Evolutionary conservation across 345 rosid species (phyloP).

Genomic region (Populus pruinosa): DNA sequence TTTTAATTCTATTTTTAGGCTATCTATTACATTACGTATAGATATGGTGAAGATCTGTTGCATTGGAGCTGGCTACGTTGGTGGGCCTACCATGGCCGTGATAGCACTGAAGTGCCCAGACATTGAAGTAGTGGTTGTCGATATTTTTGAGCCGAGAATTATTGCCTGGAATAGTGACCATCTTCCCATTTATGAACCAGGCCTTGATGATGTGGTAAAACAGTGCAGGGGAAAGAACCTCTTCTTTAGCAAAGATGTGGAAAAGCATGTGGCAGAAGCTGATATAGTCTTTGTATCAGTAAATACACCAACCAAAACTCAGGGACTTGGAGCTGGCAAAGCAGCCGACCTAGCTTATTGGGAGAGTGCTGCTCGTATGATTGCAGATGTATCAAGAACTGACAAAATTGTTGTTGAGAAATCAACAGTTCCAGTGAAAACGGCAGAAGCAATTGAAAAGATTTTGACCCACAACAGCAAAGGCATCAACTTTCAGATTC

Average conservation of each 20-base stretch:
- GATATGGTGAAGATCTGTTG: slow-evolving; percentile 36
- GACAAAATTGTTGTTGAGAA: slow-evolving; percentile 34
- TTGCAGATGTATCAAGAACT: slow-evolving; percentile 30
- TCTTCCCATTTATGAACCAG: slow-evolving; percentile 29
- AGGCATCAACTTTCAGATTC: slow-evolving; percentile 31
- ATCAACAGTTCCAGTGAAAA: slow-evolving; percentile 32
- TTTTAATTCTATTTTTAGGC: not conserved
- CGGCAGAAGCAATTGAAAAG: slow-evolving; percentile 32
- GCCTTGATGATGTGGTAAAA: slow-evolving; percentile 30
- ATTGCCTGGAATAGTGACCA: slow-evolving; percentile 30
- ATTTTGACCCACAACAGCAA: slow-evolving; percentile 28
- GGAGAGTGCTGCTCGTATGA: slow-evolving; percentile 36
- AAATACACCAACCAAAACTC: slow-evolving; percentile 32
- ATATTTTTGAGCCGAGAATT: slow-evolving; percentile 25
- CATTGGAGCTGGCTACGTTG: slow-evolving; percentile 35
- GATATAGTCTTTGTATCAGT: slow-evolving; percentile 33
- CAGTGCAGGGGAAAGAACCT: slow-evolving; percentile 27
- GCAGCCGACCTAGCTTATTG: slow-evolving; percentile 32
- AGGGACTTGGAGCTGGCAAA: slow-evolving; percentile 32
- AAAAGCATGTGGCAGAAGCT: slow-evolving; percentile 26
- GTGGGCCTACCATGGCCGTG: slow-evolving; percentile 37
- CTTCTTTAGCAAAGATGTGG: slow-evolving; percentile 29
- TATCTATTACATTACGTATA: not conserved
- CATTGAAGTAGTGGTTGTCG: slow-evolving; percentile 28
- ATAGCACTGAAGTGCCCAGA: slow-evolving; percentile 32